Conservation (phyloP, 148 eudicot species). For the Silene uniflora region DNA sequence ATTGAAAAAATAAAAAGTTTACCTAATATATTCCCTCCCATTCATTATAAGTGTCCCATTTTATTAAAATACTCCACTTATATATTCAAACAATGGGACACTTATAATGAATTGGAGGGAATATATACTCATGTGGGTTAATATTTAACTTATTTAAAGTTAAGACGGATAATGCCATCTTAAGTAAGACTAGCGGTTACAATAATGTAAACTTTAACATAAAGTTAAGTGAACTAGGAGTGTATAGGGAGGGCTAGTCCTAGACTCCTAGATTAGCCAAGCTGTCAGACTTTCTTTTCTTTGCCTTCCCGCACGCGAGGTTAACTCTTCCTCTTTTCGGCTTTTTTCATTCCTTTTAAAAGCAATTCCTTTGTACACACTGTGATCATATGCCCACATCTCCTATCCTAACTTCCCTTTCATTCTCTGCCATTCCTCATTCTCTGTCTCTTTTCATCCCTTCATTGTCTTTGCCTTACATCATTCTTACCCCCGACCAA, state of each 20-base stretch:
- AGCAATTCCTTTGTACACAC: not conserved
- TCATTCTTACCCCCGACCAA: not conserved
- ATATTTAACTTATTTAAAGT: no score
- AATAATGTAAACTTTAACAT: not conserved
- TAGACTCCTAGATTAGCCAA: constrained; percentile 14
- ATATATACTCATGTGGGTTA: no score
- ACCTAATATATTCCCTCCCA: no score
- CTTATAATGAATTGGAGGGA: no score
- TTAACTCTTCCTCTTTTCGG: not conserved
- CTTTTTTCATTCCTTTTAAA: not conserved
- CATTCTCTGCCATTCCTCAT: constrained; percentile 10
- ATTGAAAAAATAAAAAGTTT: no score
- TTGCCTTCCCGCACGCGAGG: constrained; percentile 40
- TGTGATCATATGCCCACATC: not conserved
- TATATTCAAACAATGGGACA: no score
- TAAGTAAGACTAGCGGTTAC: no score
- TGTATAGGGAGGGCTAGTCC: not conserved
- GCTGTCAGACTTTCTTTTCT: constrained; percentile 23
- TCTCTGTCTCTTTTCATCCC: constrained; percentile 15
- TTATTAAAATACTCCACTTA: no score
- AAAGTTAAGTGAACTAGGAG: not conserved
- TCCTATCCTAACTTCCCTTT: no score
- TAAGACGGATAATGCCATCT: no score
- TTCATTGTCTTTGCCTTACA: not conserved
- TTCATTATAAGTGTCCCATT: no score